Evolutionary conservation across 805 yeast species (phyloP).

Genomic region (Wickerhamomyces kurtzmanii): DNA sequence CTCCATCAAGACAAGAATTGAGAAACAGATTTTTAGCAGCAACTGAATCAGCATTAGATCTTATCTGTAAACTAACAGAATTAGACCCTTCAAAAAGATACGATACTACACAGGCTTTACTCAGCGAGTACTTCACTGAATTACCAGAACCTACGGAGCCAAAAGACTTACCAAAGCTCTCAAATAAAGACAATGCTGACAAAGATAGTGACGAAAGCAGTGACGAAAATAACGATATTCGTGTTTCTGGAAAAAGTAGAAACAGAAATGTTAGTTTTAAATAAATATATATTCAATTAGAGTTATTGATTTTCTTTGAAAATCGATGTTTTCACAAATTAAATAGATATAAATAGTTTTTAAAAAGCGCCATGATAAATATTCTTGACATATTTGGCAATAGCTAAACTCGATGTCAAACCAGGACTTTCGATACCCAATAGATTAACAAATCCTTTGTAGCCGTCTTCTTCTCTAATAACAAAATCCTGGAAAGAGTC

Average conservation of each 20-base stretch:
- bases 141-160: constrained; percentile 68
- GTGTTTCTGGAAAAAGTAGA: too few species aligned
- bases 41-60: constrained; percentile 70
- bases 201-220: too few species aligned
- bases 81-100: constrained; percentile 75
- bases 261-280: too few species aligned
- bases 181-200: constrained; percentile 2
- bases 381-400: constrained; percentile 60
- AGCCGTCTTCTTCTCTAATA: constrained; percentile 59
- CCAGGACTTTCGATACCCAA: constrained; percentile 91
- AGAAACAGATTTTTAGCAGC: constrained; percentile 86
- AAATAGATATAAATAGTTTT: too few species aligned
- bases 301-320: too few species aligned
- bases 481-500: constrained; percentile 59
- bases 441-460: constrained; percentile 70
- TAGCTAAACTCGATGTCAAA: constrained; percentile 72
- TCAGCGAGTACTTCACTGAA: constrained; percentile 62
- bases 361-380: constrained; percentile 13
- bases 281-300: too few species aligned
- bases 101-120: constrained; percentile 51
- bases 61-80: constrained; percentile 61
- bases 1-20: constrained; percentile 72
- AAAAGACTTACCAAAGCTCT: constrained; percentile 42
- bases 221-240: too few species aligned
- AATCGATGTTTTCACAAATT: too few species aligned